These are phyloP conservation scores for Noccaea bulbosa DNA, from an alignment of 345 rosid genomes.

Conservation along the genomic window DNA sequence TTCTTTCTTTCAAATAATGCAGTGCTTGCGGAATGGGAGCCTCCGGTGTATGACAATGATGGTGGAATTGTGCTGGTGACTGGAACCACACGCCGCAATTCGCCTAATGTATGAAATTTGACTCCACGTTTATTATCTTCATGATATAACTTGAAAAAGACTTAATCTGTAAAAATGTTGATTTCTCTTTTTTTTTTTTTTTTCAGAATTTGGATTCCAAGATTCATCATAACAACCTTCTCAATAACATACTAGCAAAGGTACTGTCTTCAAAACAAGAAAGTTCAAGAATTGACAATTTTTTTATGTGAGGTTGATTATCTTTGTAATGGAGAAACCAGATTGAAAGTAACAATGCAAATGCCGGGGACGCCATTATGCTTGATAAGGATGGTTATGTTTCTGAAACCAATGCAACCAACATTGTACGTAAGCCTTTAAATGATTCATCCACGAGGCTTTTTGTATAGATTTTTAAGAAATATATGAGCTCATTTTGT, in stretches of 20 bases:
- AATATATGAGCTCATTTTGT: too few relatives aligned
- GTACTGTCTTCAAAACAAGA: constrained; percentile 45
- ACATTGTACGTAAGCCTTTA: constrained; percentile 63
- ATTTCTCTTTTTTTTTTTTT: constrained; percentile 14
- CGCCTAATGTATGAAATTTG: constrained; percentile 65
- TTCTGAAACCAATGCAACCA: constrained; percentile 89
- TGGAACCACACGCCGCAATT: constrained; percentile 91
- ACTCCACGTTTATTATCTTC: background rate
- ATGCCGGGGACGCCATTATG: constrained; percentile 79
- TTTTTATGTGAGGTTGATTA: background rate
- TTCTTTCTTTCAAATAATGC: constrained; percentile 35
- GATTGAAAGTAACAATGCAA: constrained; percentile 86
- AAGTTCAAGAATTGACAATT: constrained; percentile 5
- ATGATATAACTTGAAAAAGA: background rate
- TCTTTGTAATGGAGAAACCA: constrained; percentile 31
- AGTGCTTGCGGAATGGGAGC: constrained; percentile 97
- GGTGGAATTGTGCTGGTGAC: constrained; percentile 76
- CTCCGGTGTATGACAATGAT: constrained; percentile 87
- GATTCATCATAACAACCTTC: constrained; percentile 94
- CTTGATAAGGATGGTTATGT: constrained; percentile 89
- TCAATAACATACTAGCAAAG: constrained; percentile 92
- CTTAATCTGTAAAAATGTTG: background rate
- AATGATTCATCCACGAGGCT: too few relatives aligned
- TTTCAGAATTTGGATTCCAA: constrained; percentile 89
- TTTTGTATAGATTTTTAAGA: too few relatives aligned